Base-by-base conservation (phyloP, 2,329 filamentous ascomycete species). In the Fusarium praegraminearum region DNA sequence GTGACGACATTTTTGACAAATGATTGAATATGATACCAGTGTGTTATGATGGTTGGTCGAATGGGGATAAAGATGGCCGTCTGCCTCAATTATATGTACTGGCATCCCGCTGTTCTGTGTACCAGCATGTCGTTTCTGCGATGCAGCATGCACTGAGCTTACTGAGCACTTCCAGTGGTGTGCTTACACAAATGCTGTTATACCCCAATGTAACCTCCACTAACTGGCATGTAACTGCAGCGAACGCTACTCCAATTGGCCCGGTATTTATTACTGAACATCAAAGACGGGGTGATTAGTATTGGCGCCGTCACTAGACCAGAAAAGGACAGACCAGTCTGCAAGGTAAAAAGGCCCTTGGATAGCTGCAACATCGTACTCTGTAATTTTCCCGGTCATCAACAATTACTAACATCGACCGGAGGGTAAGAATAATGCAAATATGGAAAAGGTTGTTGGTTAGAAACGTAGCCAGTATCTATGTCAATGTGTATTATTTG, bases 61-160 rank as follows among this genome's bases (percentile, higher is more conserved):
- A 3, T 15, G 7, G 3, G 1, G 38, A 9, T 9, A 1, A 15
- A 5, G 1, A 16, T 28, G 0, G 3, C 22, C 18, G 28, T 30
- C 11, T 30, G 28, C 11, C 16, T n/a, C 15, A 24, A 18, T 35
- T 22, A 10, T 45, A 50, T 50, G 24, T 20, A 16, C 38, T 2
- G 10, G 2, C 13, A 51, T 20, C 10, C 2, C 3, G 13, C 2
- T 1, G 18, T 9, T 28, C 6, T 18, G 18, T 30, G 15, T 10
- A 11, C 10, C 13, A 6, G 9, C 2, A 30, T 28, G 18, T 15
- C 3, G 10, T 20, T 22, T 13, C 13, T 16, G n/a, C 33, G 10
- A 28, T 26, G 33, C 3, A 22, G 12, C 2, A 20, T 20, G 12
- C 2, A 20, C 15, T 10, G 8, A 20, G 49, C 49, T 51, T 51